These are phyloP conservation scores for Carex scoparia DNA, from an alignment of 176 grass and related monocot genomes.

Conservation along the genomic window DNA sequence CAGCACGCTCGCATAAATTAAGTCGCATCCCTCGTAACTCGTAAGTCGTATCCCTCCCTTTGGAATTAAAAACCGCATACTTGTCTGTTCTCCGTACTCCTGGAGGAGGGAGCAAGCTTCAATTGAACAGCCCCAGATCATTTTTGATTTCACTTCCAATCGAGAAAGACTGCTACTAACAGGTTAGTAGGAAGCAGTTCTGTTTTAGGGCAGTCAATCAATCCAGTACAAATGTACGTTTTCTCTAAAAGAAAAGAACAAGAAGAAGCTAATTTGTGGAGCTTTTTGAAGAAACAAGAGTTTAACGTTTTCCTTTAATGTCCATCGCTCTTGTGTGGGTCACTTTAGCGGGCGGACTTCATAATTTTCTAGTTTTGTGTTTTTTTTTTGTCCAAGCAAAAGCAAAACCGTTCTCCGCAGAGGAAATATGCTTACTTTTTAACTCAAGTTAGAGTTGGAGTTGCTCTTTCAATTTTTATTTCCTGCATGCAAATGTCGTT, in stretches of 20 bases:
- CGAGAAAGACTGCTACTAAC: neutral
- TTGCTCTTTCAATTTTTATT: neutral
- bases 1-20: no score
- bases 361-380: neutral
- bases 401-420: neutral
- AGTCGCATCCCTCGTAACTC: no score
- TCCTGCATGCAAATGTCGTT: neutral
- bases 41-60: neutral
- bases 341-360: neutral
- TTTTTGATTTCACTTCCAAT: neutral
- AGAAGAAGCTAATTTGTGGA: neutral
- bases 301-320: neutral
- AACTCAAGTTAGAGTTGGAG: neutral
- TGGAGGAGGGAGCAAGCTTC: neutral
- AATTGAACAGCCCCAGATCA: neutral
- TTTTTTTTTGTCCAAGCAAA: neutral
- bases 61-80: neutral
- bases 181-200: neutral
- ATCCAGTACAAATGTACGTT: neutral
- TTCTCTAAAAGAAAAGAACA: neutral
- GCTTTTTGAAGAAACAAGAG: neutral
- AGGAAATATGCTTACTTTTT: neutral
- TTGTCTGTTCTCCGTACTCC: neutral
- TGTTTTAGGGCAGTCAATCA: neutral
- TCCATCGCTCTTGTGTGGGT: neutral